phyloP scores from a whole-genome alignment of 306 rosid species.

The Corylus americana region DNA sequence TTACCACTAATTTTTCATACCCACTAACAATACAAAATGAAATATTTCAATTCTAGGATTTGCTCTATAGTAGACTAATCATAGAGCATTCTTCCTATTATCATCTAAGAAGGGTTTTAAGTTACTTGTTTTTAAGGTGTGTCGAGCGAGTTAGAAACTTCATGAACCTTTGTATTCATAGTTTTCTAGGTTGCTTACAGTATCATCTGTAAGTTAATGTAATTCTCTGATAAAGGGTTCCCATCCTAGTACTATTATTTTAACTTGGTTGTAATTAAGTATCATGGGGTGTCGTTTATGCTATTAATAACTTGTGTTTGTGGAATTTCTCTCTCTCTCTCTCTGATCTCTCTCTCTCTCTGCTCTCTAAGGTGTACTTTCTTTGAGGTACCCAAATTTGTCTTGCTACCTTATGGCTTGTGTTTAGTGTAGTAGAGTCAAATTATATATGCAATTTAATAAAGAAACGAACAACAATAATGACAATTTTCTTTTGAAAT shows the following conservation, averaged over 20 bases:
- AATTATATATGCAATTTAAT: background rate
- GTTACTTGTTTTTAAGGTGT: background rate
- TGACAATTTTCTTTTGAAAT: background rate
- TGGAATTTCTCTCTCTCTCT: background rate
- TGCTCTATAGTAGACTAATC: constrained; percentile 5
- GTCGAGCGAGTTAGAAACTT: constrained; percentile 13
- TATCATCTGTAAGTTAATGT: background rate
- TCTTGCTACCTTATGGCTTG: no score
- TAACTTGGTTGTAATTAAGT: background rate
- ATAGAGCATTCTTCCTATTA: background rate
- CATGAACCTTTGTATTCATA: constrained; percentile 5
- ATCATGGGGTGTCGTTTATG: background rate
- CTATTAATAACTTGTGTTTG: background rate
- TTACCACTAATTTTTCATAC: constrained; percentile 38
- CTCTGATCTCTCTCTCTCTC: background rate
- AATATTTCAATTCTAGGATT: constrained; percentile 50
- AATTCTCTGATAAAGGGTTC: background rate
- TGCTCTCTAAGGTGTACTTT: background rate
- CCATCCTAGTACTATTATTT: background rate
- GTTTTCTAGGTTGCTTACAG: background rate
- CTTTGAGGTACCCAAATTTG: no score
- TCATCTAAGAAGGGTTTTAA: no score
- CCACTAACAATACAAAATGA: constrained; percentile 60
- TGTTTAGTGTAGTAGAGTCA: background rate
- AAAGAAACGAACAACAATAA: background rate